Conservation (phyloP, 495 filamentous ascomycete genomes). For the Neurospora cerealis region DNA sequence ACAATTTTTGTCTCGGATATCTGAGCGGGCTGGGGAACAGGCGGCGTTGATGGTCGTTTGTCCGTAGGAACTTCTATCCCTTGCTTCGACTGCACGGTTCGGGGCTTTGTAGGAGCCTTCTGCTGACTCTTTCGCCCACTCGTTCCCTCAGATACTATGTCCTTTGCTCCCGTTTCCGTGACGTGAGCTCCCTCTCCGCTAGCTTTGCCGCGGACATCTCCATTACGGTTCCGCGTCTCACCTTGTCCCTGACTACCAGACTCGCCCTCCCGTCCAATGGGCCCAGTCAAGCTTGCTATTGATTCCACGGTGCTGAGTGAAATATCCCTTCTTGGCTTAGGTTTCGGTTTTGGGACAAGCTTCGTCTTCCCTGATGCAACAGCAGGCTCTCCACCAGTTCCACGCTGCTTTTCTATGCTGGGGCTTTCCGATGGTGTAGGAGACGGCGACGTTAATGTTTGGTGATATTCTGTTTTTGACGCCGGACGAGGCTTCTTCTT, state of each 20-base stretch:
- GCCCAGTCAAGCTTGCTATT: background rate
- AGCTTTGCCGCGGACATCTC: background rate
- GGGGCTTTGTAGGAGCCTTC: background rate
- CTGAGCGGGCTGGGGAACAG: background rate
- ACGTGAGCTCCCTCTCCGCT: background rate
- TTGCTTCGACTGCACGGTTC: background rate
- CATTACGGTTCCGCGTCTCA: background rate
- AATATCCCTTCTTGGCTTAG: constrained; percentile 7
- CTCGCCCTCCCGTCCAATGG: background rate
- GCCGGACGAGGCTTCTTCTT: constrained; percentile 2
- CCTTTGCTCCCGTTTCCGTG: background rate
- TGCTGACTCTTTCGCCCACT: background rate
- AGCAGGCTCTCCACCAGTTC: background rate
- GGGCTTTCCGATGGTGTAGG: constrained; percentile 1
- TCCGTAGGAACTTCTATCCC: background rate
- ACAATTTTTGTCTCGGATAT: constrained; percentile 4
- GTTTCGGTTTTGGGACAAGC: constrained; percentile 8
- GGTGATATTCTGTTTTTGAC: background rate
- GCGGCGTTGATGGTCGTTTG: constrained; percentile 3
- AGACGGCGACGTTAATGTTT: background rate
- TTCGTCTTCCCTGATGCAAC: background rate
- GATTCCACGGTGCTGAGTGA: background rate
- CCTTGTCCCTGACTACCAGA: background rate
- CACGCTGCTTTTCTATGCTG: background rate
- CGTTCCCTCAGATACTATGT: background rate